Base-by-base conservation (phyloP, 495 filamentous ascomycete species). In the Penicillium egyptiacum region DNA sequence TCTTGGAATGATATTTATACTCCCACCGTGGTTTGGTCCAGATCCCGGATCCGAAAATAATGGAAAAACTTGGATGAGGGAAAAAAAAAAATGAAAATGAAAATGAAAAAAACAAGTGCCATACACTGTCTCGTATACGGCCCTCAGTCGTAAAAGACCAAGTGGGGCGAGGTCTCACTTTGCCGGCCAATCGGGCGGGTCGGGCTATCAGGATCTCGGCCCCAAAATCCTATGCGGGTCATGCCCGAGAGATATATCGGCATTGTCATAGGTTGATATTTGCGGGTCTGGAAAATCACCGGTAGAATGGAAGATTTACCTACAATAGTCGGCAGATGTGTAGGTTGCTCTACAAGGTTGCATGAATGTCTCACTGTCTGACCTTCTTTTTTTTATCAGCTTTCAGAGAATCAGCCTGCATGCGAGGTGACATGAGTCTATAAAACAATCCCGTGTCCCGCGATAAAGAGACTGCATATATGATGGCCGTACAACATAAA, bases 181-280 rank as follows among this genome's bases (percentile, higher is more conserved):
- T 9, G 0, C 1, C 6, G 11, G 11, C 50, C 50, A 53, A 53
- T 44, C 50, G 50, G 39, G 7, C 26, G 22, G 35, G 23, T 51
- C 26, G 44, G 44, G 26, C 45, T 48, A 28, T 26, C 35, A 26
- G 26, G 17, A 19, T 19, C 23, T 45, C 43, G 20, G 17, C 12
- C 20, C 22, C 35, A 22, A 19, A 22, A 33, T 14, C 14, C 48
- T 30, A 33, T 30, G 7, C 48, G 48, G 30, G 48, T n/a, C 35
- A 39, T 50, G 49, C 22, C 49, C 49, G 33, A 35, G 1, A 40
- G 12, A 22, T 5, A 19, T 54, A 12, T 45, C 51, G 51, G 51
- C 41, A 44, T 45, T 41, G 41, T n/a, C 19, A 44, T 54, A 45
- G 28, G 40, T 12, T 35, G 39, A 54, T 35, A 45, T 25, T 19